phyloP scores from a whole-genome alignment of 108 stramenopile species.

The Pseudonitzschia delicatissima region DNA sequence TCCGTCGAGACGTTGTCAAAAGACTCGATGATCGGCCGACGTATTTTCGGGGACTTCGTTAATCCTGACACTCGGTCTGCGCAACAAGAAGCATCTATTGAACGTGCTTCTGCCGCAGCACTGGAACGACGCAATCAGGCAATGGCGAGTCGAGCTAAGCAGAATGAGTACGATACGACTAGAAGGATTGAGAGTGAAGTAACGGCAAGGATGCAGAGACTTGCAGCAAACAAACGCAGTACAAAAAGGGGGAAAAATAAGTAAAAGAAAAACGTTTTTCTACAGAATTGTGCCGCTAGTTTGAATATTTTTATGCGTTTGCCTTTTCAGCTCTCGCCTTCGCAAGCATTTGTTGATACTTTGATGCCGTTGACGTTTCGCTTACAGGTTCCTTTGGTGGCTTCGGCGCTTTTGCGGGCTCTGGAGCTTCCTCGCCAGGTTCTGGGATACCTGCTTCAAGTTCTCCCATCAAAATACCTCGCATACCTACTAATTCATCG shows the following conservation, averaged over 20 bases:
- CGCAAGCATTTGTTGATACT: constrained; percentile 51
- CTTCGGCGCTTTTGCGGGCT: too few species aligned
- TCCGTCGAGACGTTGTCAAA: background rate
- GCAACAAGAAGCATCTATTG: constrained; percentile 31
- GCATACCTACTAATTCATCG: constrained; percentile 53
- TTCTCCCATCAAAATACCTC: constrained; percentile 70
- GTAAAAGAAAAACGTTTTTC: constrained; percentile 6
- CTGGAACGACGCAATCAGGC: constrained; percentile 20
- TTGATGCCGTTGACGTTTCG: constrained; percentile 10
- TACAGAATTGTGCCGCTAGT: background rate
- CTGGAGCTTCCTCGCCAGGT: background rate
- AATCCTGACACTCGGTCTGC: constrained; percentile 47
- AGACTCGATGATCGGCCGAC: constrained; percentile 32
- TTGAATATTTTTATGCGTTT: background rate
- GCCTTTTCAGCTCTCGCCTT: constrained; percentile 44
- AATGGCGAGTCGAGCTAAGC: constrained; percentile 10
- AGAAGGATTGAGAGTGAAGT: constrained; percentile 39
- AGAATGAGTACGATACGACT: constrained; percentile 30
- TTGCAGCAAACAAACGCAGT: constrained; percentile 44
- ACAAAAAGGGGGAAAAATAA: constrained; percentile 37
- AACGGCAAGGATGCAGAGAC: constrained; percentile 47
- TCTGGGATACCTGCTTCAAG: constrained; percentile 47
- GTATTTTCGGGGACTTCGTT: constrained; percentile 40
- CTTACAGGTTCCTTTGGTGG: too few species aligned
- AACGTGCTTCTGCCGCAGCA: constrained; percentile 29